These are phyloP conservation scores for Fusarium phyllophilum DNA, from an alignment of 2,329 filamentous ascomycete genomes.

Conservation along the genomic window DNA sequence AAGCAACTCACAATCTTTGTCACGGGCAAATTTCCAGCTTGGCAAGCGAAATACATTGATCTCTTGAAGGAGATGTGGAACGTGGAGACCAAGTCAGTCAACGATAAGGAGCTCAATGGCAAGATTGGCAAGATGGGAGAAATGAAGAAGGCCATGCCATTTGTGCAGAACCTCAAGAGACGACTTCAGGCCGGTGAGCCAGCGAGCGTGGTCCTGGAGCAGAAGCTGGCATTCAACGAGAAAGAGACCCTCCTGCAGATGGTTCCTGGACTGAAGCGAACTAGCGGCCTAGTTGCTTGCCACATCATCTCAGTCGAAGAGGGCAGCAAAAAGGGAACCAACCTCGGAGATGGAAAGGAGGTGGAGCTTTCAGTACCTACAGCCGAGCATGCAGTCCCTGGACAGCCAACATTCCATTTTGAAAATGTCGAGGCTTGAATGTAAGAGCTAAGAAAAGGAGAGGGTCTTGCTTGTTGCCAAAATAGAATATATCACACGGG, in stretches of 20 bases:
- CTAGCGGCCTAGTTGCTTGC: slow-evolving; percentile 73
- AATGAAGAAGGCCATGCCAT: slow-evolving; percentile 99
- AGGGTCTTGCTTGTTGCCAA: slow-evolving; percentile 9
- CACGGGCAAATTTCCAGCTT: slow-evolving; percentile 81
- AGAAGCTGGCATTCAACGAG: slow-evolving; percentile 90
- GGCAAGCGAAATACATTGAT: slow-evolving; percentile 92
- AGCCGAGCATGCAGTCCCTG: slow-evolving; percentile 83
- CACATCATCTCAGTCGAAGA: slow-evolving; percentile 79
- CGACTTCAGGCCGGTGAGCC: slow-evolving; percentile 78
- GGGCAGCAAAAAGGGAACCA: slow-evolving; percentile 71
- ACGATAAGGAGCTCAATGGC: slow-evolving; percentile 84
- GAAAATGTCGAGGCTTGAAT: slow-evolving; percentile 73
- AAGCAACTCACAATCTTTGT: slow-evolving; percentile 92
- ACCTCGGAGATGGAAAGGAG: slow-evolving; percentile 63
- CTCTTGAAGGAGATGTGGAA: slow-evolving; percentile 79
- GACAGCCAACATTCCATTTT: slow-evolving; percentile 84
- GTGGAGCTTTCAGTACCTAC: slow-evolving; percentile 66
- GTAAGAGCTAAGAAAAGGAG: not conserved
- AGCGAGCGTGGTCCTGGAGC: slow-evolving; percentile 76
- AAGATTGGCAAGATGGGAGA: slow-evolving; percentile 84
- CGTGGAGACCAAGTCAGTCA: slow-evolving; percentile 66
- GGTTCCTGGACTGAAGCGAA: slow-evolving; percentile 81
- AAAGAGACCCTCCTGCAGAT: slow-evolving; percentile 78
- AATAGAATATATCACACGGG: slow-evolving; percentile 14
- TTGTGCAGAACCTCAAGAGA: slow-evolving; percentile 88